Conservation (phyloP, 495 filamentous ascomycete genomes). For the Aspergillus campestris region DNA sequence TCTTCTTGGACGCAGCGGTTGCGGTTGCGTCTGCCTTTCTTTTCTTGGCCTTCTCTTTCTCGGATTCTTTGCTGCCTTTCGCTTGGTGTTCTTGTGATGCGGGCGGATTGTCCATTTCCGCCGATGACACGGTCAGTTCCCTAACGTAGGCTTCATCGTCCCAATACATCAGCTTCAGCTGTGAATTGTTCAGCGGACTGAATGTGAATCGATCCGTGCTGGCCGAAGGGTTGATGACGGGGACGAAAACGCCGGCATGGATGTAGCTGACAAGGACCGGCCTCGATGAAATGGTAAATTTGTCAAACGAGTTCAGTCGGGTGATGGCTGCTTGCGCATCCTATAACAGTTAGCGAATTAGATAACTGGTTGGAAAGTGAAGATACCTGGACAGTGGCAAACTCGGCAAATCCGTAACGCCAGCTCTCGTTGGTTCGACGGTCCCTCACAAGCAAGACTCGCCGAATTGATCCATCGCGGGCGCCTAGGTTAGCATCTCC, state of each 20-base stretch:
- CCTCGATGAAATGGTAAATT: conserved; percentile 78
- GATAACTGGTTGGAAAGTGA: background rate
- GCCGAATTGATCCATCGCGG: conserved; percentile 62
- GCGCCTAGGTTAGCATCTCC: conserved; percentile 68
- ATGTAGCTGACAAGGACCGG: conserved; percentile 70
- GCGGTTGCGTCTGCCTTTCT: conserved; percentile 49
- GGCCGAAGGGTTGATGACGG: conserved; percentile 49
- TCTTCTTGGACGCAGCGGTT: conserved; percentile 38
- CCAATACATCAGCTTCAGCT: conserved; percentile 73
- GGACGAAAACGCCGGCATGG: conserved; percentile 83
- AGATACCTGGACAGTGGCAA: conserved; percentile 51
- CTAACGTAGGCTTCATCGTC: conserved; percentile 70
- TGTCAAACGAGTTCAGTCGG: conserved; percentile 66
- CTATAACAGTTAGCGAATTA: conserved; percentile 23
- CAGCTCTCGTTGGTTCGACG: conserved; percentile 67
- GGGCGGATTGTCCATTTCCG: conserved; percentile 25
- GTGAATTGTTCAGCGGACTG: conserved; percentile 59
- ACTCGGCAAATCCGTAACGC: conserved; percentile 87
- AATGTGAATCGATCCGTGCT: conserved; percentile 60
- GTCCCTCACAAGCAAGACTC: conserved; percentile 74
- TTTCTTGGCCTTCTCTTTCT: conserved; percentile 67
- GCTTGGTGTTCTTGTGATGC: conserved; percentile 20
- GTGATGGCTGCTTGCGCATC: conserved; percentile 72
- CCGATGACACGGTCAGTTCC: conserved; percentile 52
- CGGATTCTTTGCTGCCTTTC: conserved; percentile 38